Percentiles rank a stretch among this genome's conserved stretches.
These are phyloP conservation scores for Mycena sanguinolenta DNA, from an alignment of 768 basidiomycete species.

Conservation along the genomic window DNA sequence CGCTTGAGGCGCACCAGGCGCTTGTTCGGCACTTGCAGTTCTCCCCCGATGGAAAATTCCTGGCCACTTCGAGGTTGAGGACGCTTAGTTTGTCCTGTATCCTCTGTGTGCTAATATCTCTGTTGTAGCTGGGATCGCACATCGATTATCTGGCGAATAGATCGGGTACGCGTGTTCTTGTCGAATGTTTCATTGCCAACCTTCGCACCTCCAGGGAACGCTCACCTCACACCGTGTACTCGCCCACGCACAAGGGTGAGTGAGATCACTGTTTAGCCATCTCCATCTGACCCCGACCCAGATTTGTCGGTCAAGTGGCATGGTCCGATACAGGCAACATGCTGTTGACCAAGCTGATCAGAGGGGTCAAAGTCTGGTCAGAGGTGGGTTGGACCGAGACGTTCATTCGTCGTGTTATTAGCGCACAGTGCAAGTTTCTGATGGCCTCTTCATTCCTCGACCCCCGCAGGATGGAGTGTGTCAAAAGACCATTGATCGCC, in stretches of 20 bases:
- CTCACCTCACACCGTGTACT: conserved; percentile 73
- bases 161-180: conserved; percentile 54
- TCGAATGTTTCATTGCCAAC: background rate
- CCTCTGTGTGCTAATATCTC: background rate
- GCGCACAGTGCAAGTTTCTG: conserved; percentile 13
- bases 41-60: conserved; percentile 79
- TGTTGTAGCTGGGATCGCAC: conserved; percentile 76
- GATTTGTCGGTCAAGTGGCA: conserved; percentile 82
- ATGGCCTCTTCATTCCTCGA: conserved; percentile 21
- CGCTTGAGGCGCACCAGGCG: conserved; percentile 73
- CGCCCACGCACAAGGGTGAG: conserved; percentile 68
- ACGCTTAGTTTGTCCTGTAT: background rate
- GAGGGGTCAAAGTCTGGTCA: conserved; percentile 81
- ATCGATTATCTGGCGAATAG: conserved; percentile 74
- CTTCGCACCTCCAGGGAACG: conserved; percentile 58
- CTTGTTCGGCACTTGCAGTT: conserved; percentile 82
- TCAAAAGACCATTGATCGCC: conserved; percentile 72
- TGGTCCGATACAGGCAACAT: conserved; percentile 78
- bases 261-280: background rate
- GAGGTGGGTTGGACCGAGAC: conserved; percentile 57
- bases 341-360: conserved; percentile 74
- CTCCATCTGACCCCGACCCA: background rate
- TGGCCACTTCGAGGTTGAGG: conserved; percentile 79
- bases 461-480: conserved; percentile 75
- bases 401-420: conserved; percentile 9